Evolutionary conservation across 805 yeast species (phyloP).

Genomic region (Kregervanrija delftensis): DNA sequence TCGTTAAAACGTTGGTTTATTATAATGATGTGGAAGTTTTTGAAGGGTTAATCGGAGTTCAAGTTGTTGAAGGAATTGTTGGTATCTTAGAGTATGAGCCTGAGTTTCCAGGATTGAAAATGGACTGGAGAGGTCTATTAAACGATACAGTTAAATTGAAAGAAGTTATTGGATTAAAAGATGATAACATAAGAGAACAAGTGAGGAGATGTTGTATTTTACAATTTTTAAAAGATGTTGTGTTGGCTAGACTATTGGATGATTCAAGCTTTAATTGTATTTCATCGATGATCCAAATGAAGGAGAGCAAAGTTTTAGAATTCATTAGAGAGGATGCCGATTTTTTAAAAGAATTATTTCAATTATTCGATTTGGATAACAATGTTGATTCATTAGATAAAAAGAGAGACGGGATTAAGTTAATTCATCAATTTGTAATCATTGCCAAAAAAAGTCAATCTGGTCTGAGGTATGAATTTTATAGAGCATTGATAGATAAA

Average conservation of each 20-base stretch:
- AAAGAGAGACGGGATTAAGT: conserved; percentile 63
- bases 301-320: conserved; percentile 61
- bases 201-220: conserved; percentile 72
- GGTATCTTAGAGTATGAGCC: conserved; percentile 90
- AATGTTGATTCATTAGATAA: conserved; percentile 15
- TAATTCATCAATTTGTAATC: conserved; percentile 72
- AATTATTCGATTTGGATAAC: conserved; percentile 35
- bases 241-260: conserved; percentile 72
- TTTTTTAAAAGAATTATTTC: conserved; percentile 55
- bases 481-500: conserved; percentile 49
- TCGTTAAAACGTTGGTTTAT: conserved; percentile 61
- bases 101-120: conserved; percentile 72
- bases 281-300: conserved; percentile 56
- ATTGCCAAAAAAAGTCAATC: conserved; percentile 64
- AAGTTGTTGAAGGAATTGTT: conserved; percentile 48
- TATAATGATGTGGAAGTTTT: conserved; percentile 63
- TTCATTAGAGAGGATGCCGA: conserved; percentile 43
- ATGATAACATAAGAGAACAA: conserved; percentile 41
- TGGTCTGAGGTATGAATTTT: conserved; percentile 58
- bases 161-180: conserved; percentile 60
- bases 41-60: conserved; percentile 51
- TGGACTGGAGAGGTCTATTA: conserved; percentile 69
- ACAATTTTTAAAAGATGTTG: conserved; percentile 82
- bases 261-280: conserved; percentile 69
- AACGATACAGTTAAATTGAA: conserved; percentile 53